These are phyloP conservation scores for Penicillium sclerotiorum DNA, from an alignment of 2,329 filamentous ascomycete genomes.

Conservation along the genomic window DNA sequence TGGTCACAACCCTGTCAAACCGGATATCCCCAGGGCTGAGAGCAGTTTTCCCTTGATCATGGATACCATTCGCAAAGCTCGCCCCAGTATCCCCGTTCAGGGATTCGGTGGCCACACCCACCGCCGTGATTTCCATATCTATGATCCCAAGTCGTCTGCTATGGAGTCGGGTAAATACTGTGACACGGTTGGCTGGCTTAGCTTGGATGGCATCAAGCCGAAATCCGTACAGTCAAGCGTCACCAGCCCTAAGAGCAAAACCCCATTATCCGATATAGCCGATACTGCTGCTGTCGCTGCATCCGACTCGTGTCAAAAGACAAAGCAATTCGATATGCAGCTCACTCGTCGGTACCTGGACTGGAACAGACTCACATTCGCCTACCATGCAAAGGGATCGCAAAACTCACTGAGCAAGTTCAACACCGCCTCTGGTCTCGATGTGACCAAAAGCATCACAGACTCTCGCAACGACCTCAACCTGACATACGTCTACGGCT, in stretches of 20 bases:
- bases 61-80: conserved; percentile 58
- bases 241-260: conserved; percentile 31
- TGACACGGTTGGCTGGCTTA: conserved; percentile 68
- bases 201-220: conserved; percentile 62
- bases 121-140: conserved; percentile 66
- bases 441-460: conserved; percentile 55
- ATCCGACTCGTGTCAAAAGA: conserved; percentile 2
- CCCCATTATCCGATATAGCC: not conserved
- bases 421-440: conserved; percentile 52
- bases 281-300: not conserved
- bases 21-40: conserved; percentile 44
- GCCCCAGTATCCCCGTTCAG: conserved; percentile 63
- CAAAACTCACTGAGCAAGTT: conserved; percentile 54
- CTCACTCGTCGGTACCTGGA: conserved; percentile 62
- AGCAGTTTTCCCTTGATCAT: conserved; percentile 53
- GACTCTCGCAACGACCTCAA: conserved; percentile 56
- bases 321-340: conserved; percentile 50
- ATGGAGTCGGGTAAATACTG: conserved; percentile 68
- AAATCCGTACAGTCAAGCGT: conserved; percentile 47
- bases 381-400: conserved; percentile 61
- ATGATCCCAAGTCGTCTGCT: conserved; percentile 63
- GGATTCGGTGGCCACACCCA: conserved; percentile 68
- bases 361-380: conserved; percentile 68
- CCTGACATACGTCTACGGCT: conserved; percentile 61
- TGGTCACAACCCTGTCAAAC: conserved; percentile 63